phyloP scores from a whole-genome alignment of 2,329 filamentous ascomycete species.

The Penicillium carneum region DNA sequence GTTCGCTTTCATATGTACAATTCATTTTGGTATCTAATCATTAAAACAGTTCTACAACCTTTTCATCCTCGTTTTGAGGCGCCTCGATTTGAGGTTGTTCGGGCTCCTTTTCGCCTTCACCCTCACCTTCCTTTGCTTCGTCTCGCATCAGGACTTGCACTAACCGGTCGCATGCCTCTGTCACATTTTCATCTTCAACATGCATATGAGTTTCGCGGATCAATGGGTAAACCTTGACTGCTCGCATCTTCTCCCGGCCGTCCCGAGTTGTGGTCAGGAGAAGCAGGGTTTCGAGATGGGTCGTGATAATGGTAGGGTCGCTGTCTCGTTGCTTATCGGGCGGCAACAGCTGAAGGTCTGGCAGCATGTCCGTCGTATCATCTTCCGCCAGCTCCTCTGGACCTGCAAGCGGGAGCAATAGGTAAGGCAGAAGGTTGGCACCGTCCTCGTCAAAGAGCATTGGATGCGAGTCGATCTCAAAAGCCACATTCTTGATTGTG shows the following conservation, averaged over 20 bases:
- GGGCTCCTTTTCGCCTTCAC: slow-evolving; percentile 47
- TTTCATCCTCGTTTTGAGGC: slow-evolving; percentile 55
- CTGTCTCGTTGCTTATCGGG: slow-evolving; percentile 86
- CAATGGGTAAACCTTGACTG: slow-evolving; percentile 85
- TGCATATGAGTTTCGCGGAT: slow-evolving; percentile 83
- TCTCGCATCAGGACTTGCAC: slow-evolving; percentile 89
- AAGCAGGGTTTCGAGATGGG: slow-evolving; percentile 86
- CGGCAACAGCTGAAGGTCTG: slow-evolving; percentile 86
- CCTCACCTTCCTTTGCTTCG: slow-evolving; percentile 68
- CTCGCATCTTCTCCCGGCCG: slow-evolving; percentile 76
- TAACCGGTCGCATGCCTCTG: slow-evolving; percentile 83
- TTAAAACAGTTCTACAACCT: slow-evolving; percentile 57
- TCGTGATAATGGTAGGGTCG: slow-evolving; percentile 78
- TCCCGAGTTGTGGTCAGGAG: slow-evolving; percentile 79
- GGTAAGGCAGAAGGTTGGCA: slow-evolving; percentile 84
- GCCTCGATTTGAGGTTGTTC: slow-evolving; percentile 44
- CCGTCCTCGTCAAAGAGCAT: slow-evolving; percentile 73
- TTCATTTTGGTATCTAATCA: slow-evolving; percentile 22
- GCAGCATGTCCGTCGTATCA: slow-evolving; percentile 83
- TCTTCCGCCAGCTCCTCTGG: slow-evolving; percentile 87
- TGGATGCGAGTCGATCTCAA: slow-evolving; percentile 77
- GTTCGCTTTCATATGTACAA: slow-evolving; percentile 10
- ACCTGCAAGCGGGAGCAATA: slow-evolving; percentile 86
- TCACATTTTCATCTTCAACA: slow-evolving; percentile 78
- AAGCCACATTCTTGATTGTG: slow-evolving; percentile 92